Base-by-base conservation (phyloP, 2,329 filamentous ascomycete genomes). In the Cercospora canescens region DNA sequence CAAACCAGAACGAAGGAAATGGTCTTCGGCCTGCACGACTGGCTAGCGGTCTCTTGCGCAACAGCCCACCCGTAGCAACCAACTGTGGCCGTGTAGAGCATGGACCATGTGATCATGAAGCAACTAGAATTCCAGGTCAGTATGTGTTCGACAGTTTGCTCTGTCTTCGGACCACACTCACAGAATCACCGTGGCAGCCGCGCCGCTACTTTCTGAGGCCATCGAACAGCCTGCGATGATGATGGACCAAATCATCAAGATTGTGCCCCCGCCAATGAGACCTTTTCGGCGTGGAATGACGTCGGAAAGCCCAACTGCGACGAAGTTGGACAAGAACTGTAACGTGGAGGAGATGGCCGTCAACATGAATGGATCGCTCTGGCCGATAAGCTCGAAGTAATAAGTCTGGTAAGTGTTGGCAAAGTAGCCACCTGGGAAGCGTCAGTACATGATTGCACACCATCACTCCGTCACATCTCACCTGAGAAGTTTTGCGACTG, bases 81-180 rank as follows among this genome's bases (percentile, higher is more conserved):
- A 4, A 73, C 70, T 1, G 71, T 72, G 3, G 65, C 70, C 6
- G 70, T 72, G 66, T 72, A 73, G 2, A 73, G 60, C 71, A 73
- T 73, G 12, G 66, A 68, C 71, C 71, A 73, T 39, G 70, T 73
- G 59, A 73, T 72, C 71, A 73, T 73, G 64, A 73, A 73, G 24
- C 66, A 52, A 52, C 45, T 52, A 52, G n/a, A 50, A 2, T 50
- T 14, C 24, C 45, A 52, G 12, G 3, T 52, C 28, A 52, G 45
- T 16, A 16, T 26, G 18, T 14, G 24, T 26, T 52, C 24, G 24
- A 28, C 45, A 14, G 16, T 14, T 6, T 6, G 6, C 14, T 6
- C 12, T 3, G 12, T 16, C 8, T 45, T 2, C 6, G n/a, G 24
- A 52, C 6, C 16, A 12, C 24, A 28, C 45, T 16, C 28, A 70